Evolutionary conservation across 352 stramenopile species (phyloP).

Genomic region (Lagenidium sp.): DNA sequence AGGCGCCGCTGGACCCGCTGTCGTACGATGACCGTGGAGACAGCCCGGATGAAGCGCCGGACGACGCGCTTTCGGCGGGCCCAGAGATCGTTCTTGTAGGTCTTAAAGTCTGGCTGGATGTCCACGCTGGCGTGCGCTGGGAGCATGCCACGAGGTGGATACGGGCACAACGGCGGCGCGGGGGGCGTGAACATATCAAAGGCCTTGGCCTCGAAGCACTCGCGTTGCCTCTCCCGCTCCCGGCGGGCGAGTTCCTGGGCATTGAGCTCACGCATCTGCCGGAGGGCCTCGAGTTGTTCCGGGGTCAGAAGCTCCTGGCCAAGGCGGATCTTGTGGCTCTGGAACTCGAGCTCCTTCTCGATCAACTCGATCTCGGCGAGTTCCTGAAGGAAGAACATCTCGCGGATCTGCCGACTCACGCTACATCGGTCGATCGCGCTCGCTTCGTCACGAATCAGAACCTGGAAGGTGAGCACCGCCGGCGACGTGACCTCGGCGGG

Average conservation of each 20-base stretch:
- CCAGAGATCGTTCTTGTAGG: conserved; percentile 87
- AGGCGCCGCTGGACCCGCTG: conserved; percentile 53
- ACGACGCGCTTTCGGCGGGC: conserved; percentile 47
- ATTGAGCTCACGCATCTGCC: conserved; percentile 35
- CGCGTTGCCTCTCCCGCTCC: conserved; percentile 36
- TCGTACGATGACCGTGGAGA: conserved; percentile 69
- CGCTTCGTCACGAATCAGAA: conserved; percentile 46
- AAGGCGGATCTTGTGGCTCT: conserved; percentile 63
- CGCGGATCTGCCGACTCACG: conserved; percentile 49
- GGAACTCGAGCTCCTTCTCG: conserved; percentile 82
- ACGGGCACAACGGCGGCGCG: conserved; percentile 12
- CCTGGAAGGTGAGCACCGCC: conserved; percentile 31
- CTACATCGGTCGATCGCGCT: conserved; percentile 22
- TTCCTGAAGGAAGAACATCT: conserved; percentile 84
- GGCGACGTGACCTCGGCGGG: conserved; percentile 5
- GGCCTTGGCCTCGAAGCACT: conserved; percentile 20
- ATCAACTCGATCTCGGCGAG: conserved; percentile 53
- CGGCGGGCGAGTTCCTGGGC: conserved; percentile 11
- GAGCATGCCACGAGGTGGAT: conserved; percentile 22
- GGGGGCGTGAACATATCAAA: conserved; percentile 22
- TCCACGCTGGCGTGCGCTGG: conserved; percentile 27
- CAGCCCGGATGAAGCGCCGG: conserved; percentile 53
- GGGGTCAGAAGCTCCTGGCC: conserved; percentile 45
- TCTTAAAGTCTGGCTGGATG: conserved; percentile 64
- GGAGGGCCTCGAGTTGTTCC: conserved; percentile 37